phyloP scores from a whole-genome alignment of 75 land plant species.

The Pseudotsuga menziesii region DNA sequence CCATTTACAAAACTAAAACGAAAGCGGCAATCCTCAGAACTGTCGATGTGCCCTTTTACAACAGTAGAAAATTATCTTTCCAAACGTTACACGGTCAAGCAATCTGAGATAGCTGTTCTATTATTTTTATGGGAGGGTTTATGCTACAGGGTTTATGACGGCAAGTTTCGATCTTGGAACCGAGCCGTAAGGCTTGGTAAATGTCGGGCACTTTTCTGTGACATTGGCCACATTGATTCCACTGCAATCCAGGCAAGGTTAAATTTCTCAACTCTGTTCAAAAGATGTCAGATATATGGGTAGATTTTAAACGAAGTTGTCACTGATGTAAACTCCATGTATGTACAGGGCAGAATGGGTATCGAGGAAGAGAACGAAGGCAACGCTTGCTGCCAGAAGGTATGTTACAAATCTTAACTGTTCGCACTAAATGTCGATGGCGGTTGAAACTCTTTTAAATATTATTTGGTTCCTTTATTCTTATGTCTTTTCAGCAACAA shows the following conservation, averaged over 20 bases:
- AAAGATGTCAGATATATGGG: background rate
- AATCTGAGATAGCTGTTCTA: too few relatives aligned
- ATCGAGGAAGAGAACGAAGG: conserved; percentile 4
- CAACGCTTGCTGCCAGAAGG: conserved; percentile 6
- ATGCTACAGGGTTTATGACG: too few relatives aligned
- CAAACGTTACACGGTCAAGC: too few relatives aligned
- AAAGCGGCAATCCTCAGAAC: too few relatives aligned
- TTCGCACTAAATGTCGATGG: background rate
- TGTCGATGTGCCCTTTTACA: too few relatives aligned
- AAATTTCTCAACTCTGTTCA: background rate
- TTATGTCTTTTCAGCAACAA: background rate
- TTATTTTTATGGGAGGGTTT: too few relatives aligned
- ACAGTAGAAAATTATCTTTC: too few relatives aligned
- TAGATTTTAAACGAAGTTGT: background rate
- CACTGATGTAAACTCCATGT: background rate
- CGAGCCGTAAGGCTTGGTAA: too few relatives aligned
- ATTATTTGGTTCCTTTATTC: background rate
- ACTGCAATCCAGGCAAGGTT: background rate
- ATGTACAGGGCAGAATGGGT: background rate
- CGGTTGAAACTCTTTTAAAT: background rate
- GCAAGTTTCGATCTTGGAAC: too few relatives aligned
- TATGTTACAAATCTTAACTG: background rate
- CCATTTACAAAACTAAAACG: too few relatives aligned
- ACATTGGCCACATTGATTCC: conserved; percentile 22
- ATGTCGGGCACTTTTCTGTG: too few relatives aligned